Evolutionary conservation across 257 asterid species (phyloP), one percentile per base, ranked within the genome.

Genomic region (Solanum sparsipilum): DNA sequence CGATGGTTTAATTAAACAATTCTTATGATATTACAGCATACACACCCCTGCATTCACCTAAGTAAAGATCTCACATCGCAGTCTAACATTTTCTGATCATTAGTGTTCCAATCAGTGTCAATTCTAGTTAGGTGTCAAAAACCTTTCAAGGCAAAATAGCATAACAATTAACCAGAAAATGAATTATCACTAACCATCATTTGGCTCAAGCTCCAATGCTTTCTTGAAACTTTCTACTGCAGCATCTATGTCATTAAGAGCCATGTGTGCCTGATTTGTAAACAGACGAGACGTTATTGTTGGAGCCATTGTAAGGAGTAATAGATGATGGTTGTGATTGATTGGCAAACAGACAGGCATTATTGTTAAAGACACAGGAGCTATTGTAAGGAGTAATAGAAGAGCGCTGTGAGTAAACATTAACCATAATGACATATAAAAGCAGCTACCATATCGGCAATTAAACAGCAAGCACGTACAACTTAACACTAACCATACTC

Each of bases 151-250:
- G 34, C 7, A 27, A 65, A 65, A 36, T 20, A 44, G 60, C 27
- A 13, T 13, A 13, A 20, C 41, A 65, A 31, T 27, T 67, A 29
- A 44, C 60, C 27, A 85, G 27, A 29, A 84, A 84, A 70, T 29
- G 87, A 38, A 67, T 8, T 15, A 74, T 39, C 32, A 87, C 98
- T 87, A 87, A 96, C 99, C 99, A 89, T 97, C 99, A 89, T 94
- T 94, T 29, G 99, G 99, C 90, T 97, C 98, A 94, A 97, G 90
- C 67, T 94, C 98, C 91, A 93, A 84, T 34, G 99, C 99, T 89
- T 95, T 96, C 88, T 86, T 92, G 79, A 96, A 97, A 92, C 99
- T 95, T 86, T 95, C 99, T 16, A 93, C 95, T 18, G 99, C 99
- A 86, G 96, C 92, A 92, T 97, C 98, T 29, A 97, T 90, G 88